phyloP scores from a whole-genome alignment of 495 filamentous ascomycete genomes.

The Trichoderma parareesei region DNA sequence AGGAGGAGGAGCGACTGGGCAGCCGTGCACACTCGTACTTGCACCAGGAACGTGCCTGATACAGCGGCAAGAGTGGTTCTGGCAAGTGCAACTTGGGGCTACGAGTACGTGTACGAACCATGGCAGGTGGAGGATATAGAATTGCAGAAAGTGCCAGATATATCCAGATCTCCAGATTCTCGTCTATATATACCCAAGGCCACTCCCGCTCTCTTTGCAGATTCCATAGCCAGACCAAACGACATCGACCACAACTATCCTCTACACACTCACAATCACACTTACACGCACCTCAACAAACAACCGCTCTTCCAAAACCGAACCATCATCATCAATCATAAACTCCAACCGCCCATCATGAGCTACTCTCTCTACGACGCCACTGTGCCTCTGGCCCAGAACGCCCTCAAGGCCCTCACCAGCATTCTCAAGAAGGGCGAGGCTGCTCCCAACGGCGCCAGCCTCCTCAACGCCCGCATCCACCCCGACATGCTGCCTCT shows the following conservation, averaged over 20 bases:
- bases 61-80: too few relatives aligned
- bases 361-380: slow-evolving; percentile 18
- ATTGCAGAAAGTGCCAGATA: background rate
- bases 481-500: slow-evolving; percentile 40
- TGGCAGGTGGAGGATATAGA: too few relatives aligned
- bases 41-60: too few relatives aligned
- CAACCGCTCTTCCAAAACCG: background rate
- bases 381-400: slow-evolving; percentile 11
- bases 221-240: too few relatives aligned
- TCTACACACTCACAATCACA: too few relatives aligned
- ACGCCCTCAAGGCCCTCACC: slow-evolving; percentile 14
- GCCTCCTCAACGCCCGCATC: slow-evolving; percentile 19
- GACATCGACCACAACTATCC: too few relatives aligned
- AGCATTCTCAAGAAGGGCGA: slow-evolving; percentile 20
- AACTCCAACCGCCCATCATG: slow-evolving; percentile 15
- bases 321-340: background rate
- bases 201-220: background rate
- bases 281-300: background rate
- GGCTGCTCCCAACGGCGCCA: slow-evolving; percentile 18
- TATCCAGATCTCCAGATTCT: background rate
- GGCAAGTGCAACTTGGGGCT: too few relatives aligned
- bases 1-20: too few relatives aligned
- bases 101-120: too few relatives aligned
- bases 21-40: too few relatives aligned
- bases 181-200: slow-evolving; percentile 3